Conservation (phyloP, 2,329 filamentous ascomycete genomes). For the Tolypocladium paradoxum region DNA sequence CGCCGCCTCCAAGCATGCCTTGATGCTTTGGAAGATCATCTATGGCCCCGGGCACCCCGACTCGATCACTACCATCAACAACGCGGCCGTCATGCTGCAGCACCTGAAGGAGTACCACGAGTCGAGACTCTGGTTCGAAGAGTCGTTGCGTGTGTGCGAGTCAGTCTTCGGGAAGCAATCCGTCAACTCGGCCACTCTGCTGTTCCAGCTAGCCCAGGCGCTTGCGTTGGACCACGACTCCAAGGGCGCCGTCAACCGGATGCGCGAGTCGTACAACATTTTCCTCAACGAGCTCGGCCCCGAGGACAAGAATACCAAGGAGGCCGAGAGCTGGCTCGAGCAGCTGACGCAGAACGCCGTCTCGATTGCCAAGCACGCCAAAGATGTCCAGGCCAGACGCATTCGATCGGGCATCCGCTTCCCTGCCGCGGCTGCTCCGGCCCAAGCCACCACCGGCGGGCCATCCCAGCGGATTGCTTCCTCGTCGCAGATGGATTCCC, state of each 20-base stretch:
- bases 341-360: slow-evolving; percentile 94
- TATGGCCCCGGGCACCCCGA: slow-evolving; percentile 91
- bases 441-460: slow-evolving; percentile 16
- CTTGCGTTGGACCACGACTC: slow-evolving; percentile 92
- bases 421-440: slow-evolving; percentile 26
- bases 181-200: slow-evolving; percentile 84
- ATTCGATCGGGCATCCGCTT: slow-evolving; percentile 61
- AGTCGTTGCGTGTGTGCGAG: slow-evolving; percentile 80
- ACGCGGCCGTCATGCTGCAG: slow-evolving; percentile 96
- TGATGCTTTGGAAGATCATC: slow-evolving; percentile 94
- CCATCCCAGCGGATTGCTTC: slow-evolving; percentile 17
- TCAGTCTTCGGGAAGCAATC: slow-evolving; percentile 80
- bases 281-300: slow-evolving; percentile 81
- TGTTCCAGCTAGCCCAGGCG: slow-evolving; percentile 95
- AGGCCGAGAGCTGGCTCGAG: slow-evolving; percentile 92
- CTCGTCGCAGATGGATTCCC: slow-evolving; percentile 48
- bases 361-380: slow-evolving; percentile 84
- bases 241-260: slow-evolving; percentile 80
- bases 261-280: slow-evolving; percentile 95
- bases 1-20: slow-evolving; percentile 79
- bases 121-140: slow-evolving; percentile 93
- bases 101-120: slow-evolving; percentile 89
- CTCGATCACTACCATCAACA: slow-evolving; percentile 97
- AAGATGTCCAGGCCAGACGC: slow-evolving; percentile 68
- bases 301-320: slow-evolving; percentile 94